phyloP scores from a whole-genome alignment of 108 stramenopile species.

The Cyclotella distinguenda region DNA sequence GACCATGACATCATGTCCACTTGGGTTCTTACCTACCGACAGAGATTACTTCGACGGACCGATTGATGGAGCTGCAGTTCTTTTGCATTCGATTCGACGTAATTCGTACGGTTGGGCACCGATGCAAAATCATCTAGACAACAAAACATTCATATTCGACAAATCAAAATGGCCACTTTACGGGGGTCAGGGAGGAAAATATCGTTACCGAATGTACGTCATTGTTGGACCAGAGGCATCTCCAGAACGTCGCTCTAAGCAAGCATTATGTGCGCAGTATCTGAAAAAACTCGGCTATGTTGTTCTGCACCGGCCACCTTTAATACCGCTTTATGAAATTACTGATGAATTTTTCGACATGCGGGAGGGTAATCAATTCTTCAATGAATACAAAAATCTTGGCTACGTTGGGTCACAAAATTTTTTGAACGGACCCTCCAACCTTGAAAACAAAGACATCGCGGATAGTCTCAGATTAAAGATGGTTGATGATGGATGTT shows the following conservation, averaged over 20 bases:
- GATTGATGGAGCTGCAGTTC: constrained; percentile 43
- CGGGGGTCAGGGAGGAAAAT: constrained; percentile 39
- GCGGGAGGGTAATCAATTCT: neutral
- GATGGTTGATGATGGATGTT: constrained; percentile 64
- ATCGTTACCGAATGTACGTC: constrained; percentile 36
- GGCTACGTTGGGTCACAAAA: constrained; percentile 33
- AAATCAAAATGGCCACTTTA: constrained; percentile 16
- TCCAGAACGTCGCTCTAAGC: neutral
- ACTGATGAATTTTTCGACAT: constrained; percentile 1
- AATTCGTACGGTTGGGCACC: constrained; percentile 42
- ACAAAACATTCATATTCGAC: neutral
- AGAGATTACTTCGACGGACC: too few relatives aligned
- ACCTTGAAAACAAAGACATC: constrained; percentile 11
- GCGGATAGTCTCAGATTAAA: constrained; percentile 21
- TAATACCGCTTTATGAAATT: constrained; percentile 41
- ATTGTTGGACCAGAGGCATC: constrained; percentile 39
- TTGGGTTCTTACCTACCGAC: too few relatives aligned
- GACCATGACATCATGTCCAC: constrained; percentile 31
- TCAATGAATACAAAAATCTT: constrained; percentile 13
- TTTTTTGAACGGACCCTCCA: constrained; percentile 20
- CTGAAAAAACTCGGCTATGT: constrained; percentile 39
- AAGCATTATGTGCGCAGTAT: constrained; percentile 31
- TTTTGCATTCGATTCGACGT: constrained; percentile 45
- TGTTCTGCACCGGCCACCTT: constrained; percentile 39
- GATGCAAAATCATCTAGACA: constrained; percentile 8